Evolutionary conservation across 345 rosid species (phyloP), one percentile per base, ranked within the genome.

Genomic region (Carallia brachiata): DNA sequence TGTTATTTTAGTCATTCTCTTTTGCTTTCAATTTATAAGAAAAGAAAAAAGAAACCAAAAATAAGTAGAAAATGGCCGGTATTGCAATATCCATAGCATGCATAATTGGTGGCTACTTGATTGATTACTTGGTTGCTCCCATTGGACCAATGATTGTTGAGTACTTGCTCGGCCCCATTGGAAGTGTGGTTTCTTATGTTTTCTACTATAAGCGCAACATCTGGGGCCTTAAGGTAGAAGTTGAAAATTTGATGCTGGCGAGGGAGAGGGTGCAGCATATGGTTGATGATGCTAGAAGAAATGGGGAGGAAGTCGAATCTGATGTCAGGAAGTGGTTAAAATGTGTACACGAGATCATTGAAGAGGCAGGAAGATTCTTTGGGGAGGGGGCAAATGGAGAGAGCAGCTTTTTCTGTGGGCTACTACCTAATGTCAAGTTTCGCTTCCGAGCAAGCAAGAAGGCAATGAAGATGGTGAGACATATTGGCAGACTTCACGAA

Each of bases 251-350:
- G 19, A 34, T 1, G 47, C 12, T 31, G 31, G 73, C 30, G 31
- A 47, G 15, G 19, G 27, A 4, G 28, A 34, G 50, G 28, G n/a
- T 69, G 34, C 13, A 13, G 18, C 73, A 61, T 1, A 23, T 6
- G 4, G 50, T 69, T 37, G 59, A 60, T 2, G 67, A 70, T n/a
- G 73, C 67, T 28, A 70, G 37, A 62, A 52, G 15, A 2, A 37
- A 53, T 0, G 62, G 67, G 17, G 54, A 70, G 16, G 53, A 52
- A 16, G 37, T 62, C 28, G 74, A 70, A 53, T 37, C 18, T 2
- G 10, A 13, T 7, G 74, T 36, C 19, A 4, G 1, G 2, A 53
- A 23, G 4, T 70, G 67, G 66, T 36, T 70, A 23, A 2, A 15
- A 54, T 27, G 39, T 13, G 74, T 39, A 3, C 8, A 53, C 6